Evolutionary conservation across 495 filamentous ascomycete species (phyloP).

Genomic region (Astrothelium subdiscretum): DNA sequence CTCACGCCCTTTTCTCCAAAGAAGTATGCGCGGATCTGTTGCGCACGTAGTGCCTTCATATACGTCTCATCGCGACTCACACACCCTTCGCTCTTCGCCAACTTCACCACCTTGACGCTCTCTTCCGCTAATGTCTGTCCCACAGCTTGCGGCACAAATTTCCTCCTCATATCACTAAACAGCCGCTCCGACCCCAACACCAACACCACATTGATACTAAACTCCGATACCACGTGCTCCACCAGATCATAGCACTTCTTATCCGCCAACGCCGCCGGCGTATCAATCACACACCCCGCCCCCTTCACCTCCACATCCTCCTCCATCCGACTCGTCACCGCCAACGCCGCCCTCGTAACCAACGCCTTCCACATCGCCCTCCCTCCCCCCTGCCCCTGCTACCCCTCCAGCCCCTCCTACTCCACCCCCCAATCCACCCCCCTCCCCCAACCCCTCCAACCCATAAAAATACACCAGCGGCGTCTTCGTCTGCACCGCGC

Average conservation of each 20-base stretch:
- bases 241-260: slow-evolving; percentile 60
- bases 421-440: slow-evolving; percentile 68
- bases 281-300: slow-evolving; percentile 78
- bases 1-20: slow-evolving; percentile 71
- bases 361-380: slow-evolving; percentile 58
- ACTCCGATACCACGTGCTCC: slow-evolving; percentile 75
- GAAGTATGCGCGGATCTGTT: slow-evolving; percentile 81
- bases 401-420: no score
- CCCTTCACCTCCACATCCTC: slow-evolving; percentile 59
- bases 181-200: slow-evolving; percentile 77
- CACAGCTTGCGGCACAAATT: slow-evolving; percentile 42
- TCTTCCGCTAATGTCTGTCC: slow-evolving; percentile 46
- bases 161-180: slow-evolving; percentile 62
- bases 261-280: slow-evolving; percentile 54
- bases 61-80: slow-evolving; percentile 69
- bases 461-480: slow-evolving; percentile 87
- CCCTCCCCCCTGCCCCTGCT: slow-evolving; percentile 68
- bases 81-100: slow-evolving; percentile 81
- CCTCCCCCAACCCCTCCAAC: slow-evolving; percentile 60
- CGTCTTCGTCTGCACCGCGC: slow-evolving; percentile 63
- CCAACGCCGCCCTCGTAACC: slow-evolving; percentile 64
- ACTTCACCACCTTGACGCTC: slow-evolving; percentile 45
- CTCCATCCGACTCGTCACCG: slow-evolving; percentile 64
- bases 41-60: slow-evolving; percentile 56
- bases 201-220: slow-evolving; percentile 51